A percentile compares a stretch with the other conserved stretches of the same genome.
Evolutionary conservation across 805 yeast species (phyloP).

Genomic region (Dipodascus albidus): DNA sequence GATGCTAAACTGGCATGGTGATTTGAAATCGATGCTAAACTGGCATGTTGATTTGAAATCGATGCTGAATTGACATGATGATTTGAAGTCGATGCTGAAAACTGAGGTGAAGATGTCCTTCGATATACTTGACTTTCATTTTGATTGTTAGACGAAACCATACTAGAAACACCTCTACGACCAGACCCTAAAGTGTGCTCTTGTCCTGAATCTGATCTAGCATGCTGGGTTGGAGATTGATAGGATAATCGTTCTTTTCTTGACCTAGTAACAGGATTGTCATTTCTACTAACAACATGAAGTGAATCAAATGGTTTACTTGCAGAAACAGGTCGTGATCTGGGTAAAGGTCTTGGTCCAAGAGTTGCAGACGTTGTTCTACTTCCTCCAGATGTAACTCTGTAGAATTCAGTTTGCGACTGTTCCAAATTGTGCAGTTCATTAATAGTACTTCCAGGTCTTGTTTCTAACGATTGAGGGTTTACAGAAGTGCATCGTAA

Average conservation of each 20-base stretch:
- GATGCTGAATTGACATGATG: background rate
- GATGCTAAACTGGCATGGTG: no score
- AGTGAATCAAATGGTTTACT: no score
- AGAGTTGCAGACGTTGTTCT: background rate
- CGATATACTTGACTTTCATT: background rate
- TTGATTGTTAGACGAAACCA: background rate
- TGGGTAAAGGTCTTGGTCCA: background rate
- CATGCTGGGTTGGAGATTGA: background rate
- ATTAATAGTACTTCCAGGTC: slow-evolving; percentile 3
- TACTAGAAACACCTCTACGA: background rate
- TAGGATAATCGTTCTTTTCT: background rate
- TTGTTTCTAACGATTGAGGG: background rate
- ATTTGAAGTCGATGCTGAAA: background rate
- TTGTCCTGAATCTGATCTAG: background rate
- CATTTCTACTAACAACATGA: background rate
- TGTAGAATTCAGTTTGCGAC: background rate
- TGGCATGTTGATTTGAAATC: no score
- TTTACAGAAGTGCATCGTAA: background rate
- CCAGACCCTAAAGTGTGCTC: background rate
- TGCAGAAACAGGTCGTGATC: background rate
- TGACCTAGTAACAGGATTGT: background rate
- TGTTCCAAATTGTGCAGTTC: background rate
- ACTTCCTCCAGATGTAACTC: background rate
- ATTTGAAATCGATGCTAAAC: no score
- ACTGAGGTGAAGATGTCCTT: background rate